Conservation (phyloP, 305 asterid species). For the Fraxinus xanthoxyloides region DNA sequence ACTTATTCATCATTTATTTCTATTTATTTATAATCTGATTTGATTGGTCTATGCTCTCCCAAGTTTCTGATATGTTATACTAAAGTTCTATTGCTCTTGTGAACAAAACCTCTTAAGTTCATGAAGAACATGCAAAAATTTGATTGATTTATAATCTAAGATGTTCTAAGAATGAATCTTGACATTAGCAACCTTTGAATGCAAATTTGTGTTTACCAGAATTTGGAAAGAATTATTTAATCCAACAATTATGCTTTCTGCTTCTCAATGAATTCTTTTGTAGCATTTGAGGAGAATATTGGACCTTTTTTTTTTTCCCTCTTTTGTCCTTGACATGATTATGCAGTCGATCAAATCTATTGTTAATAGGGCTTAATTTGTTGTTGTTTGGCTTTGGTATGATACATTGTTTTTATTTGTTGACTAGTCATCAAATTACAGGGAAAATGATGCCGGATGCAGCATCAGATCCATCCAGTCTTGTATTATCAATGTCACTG, state of each 20-base stretch:
- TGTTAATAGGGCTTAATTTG: not conserved
- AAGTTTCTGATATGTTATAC: not conserved
- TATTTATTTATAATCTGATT: not conserved
- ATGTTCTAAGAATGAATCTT: not conserved
- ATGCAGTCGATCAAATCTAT: not conserved
- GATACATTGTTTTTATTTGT: not conserved
- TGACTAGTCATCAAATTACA: conserved; percentile 11
- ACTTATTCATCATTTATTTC: not conserved
- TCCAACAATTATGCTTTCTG: not conserved
- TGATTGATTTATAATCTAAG: not conserved
- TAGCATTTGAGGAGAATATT: not conserved
- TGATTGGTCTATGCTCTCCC: not conserved
- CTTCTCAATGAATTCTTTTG: not conserved
- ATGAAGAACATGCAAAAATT: not conserved
- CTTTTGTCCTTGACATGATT: not conserved
- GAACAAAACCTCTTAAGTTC: not conserved
- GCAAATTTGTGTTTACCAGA: not conserved
- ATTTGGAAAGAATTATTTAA: not conserved
- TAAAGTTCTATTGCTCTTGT: not conserved
- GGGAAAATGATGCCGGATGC: conserved; percentile 50
- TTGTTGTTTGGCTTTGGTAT: not conserved
- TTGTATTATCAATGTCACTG: conserved; percentile 53
- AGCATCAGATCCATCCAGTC: conserved; percentile 41
- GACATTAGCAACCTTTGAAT: not conserved
- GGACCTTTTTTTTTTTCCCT: not conserved